These are phyloP conservation scores for Polyporus tsugae DNA, from an alignment of 1,284 basidiomycete genomes.

Conservation along the genomic window DNA sequence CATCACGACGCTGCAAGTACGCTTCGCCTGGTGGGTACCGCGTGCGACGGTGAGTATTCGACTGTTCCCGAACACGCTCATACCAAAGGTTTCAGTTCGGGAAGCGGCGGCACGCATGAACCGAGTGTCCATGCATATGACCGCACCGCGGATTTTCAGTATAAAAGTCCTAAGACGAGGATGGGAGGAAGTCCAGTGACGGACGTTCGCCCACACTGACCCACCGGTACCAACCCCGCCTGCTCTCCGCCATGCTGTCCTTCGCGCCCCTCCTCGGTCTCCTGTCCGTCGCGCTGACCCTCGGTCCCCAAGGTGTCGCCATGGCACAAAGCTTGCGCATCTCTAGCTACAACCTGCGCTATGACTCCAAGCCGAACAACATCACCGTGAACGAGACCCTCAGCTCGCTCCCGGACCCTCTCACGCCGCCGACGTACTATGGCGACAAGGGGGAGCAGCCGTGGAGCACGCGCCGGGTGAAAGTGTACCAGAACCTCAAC, in stretches of 20 bases:
- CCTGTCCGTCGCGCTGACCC: conserved; percentile 23
- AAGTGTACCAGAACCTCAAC: conserved; percentile 53
- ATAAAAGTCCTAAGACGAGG: background rate
- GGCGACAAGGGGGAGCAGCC: conserved; percentile 51
- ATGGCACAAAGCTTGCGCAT: conserved; percentile 45
- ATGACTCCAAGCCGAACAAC: conserved; percentile 58
- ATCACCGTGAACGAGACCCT: conserved; percentile 57
- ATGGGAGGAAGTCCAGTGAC: background rate
- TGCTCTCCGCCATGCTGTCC: background rate
- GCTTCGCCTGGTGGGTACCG: conserved; percentile 7
- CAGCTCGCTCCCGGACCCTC: conserved; percentile 51
- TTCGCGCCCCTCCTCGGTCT: conserved; percentile 68
- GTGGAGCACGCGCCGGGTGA: conserved; percentile 59
- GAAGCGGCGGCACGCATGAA: background rate
- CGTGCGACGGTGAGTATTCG: background rate
- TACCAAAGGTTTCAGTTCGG: background rate
- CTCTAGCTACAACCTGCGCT: conserved; percentile 62
- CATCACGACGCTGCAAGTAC: conserved; percentile 23
- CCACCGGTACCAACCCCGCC: too few species aligned
- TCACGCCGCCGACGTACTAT: conserved; percentile 46
- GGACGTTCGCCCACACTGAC: background rate
- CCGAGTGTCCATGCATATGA: background rate
- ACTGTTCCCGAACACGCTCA: background rate
- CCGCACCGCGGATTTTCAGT: background rate
- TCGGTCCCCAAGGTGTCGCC: conserved; percentile 5